phyloP scores from a whole-genome alignment of 2,329 filamentous ascomycete species.

The Emmonsiellopsis sp. region DNA sequence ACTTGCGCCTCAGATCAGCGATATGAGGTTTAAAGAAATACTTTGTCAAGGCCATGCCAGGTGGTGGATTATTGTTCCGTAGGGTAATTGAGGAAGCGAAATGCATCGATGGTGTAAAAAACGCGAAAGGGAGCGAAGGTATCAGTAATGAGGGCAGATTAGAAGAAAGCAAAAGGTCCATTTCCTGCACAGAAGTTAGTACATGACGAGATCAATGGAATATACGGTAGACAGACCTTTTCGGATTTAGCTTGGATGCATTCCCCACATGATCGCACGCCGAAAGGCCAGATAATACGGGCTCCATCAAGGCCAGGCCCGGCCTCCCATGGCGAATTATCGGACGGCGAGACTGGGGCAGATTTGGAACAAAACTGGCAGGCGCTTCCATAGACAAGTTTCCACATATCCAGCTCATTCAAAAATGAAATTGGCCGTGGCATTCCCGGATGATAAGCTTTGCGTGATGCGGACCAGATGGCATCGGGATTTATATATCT shows the following conservation, averaged over 20 bases:
- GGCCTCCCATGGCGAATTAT: constrained; percentile 43
- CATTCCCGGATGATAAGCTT: constrained; percentile 55
- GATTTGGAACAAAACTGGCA: constrained; percentile 61
- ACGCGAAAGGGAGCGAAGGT: constrained; percentile 60
- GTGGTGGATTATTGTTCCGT: constrained; percentile 38
- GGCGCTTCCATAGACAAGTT: constrained; percentile 50
- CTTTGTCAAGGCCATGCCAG: constrained; percentile 50
- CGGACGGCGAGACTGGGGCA: constrained; percentile 15
- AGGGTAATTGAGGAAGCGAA: constrained; percentile 50
- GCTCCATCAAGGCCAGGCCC: constrained; percentile 56
- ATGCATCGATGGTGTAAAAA: constrained; percentile 54
- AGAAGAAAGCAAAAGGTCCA: constrained; percentile 57
- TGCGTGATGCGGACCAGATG: constrained; percentile 64
- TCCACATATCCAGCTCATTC: constrained; percentile 70
- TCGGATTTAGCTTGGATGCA: constrained; percentile 55
- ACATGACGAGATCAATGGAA: constrained; percentile 8
- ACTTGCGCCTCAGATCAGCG: constrained; percentile 52
- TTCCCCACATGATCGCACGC: constrained; percentile 53
- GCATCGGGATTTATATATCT: constrained; percentile 47
- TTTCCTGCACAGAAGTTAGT: constrained; percentile 47
- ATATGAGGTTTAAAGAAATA: constrained; percentile 57
- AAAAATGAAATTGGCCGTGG: constrained; percentile 57
- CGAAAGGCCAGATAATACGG: constrained; percentile 63
- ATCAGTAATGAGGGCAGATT: constrained; percentile 53
- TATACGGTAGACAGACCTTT: constrained; percentile 48